phyloP scores from a whole-genome alignment of 2,329 filamentous ascomycete species.

The Coniochaeta sp. region DNA sequence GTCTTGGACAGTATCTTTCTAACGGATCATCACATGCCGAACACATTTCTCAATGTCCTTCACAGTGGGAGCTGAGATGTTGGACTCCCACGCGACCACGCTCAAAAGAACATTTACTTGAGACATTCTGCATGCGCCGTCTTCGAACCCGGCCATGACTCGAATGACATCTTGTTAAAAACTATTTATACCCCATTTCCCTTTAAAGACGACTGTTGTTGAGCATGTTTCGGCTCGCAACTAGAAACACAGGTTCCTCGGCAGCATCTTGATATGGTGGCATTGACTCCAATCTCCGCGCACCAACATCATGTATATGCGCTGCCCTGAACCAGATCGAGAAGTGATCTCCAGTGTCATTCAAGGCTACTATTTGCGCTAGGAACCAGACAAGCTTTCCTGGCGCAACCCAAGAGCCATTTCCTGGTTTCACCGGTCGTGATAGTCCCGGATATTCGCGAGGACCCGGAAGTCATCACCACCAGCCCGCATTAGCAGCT shows the following conservation, averaged over 20 bases:
- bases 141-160: no score
- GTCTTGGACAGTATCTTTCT: conserved; percentile 2
- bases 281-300: background rate
- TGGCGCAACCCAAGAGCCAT: background rate
- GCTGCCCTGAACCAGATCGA: background rate
- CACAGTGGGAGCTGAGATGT: background rate
- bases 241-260: background rate
- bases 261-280: background rate
- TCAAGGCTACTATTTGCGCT: background rate
- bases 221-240: no score
- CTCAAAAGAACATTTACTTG: no score
- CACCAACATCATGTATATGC: background rate
- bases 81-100: background rate
- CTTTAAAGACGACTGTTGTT: no score
- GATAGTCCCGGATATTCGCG: no score
- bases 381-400: background rate
- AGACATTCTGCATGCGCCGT: no score
- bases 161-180: no score
- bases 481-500: no score
- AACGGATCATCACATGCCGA: conserved; percentile 14
- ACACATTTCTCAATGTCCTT: background rate
- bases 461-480: no score
- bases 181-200: no score
- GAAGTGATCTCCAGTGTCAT: background rate
- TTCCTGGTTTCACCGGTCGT: no score